Evolutionary conservation across 2,329 filamentous ascomycete species (phyloP), one percentile per base, ranked within the genome.

Genomic region (Pseudodiploospora longispora): DNA sequence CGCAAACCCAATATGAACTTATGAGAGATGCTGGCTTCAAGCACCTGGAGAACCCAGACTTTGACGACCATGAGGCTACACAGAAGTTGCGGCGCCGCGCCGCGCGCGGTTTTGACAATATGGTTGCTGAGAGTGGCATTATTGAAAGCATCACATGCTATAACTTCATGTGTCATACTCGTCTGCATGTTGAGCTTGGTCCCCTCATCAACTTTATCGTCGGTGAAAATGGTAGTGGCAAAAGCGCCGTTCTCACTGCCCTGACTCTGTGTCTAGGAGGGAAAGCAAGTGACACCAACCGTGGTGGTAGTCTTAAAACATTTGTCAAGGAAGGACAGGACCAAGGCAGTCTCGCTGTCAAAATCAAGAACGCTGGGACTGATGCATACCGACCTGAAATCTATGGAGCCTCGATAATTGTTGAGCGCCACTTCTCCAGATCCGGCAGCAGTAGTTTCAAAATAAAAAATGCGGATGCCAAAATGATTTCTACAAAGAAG

Each of bases 201-300:
- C 93, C 93, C 0, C 71, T 96, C 33, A 94, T 98, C 63, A 98
- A 98, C 65, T 98, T 98, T 65, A 90, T 98, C 49, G 90, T 96
- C 44, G 93, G 93, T 10, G 89, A 95, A 63, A 98, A 98, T 60
- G 93, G 93, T 30, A 97, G 91, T 60, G 93, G 93, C 32, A 98
- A 98, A 69, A 98, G 93, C 62, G 93, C 93, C 3, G 85, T 97
- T 10, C 69, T 98, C 29, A 97, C 93, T 0, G 93, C 89, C 4
- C 79, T 98, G 51, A 95, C 89, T 0, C 74, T 98, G 31, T 97
- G 93, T 58, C 73, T 98, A n/a, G 93, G 93, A 48, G 91, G 87
- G 19, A 97, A 96, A 63, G 90, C 93, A 2, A 87, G 87, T 43
- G 80, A 87, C 10, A 97, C 93, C 4, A 97, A 97, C 58, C 85